Evolutionary conservation across 2,329 filamentous ascomycete genomes (phyloP).

Genomic region (Alternaria burnsii): DNA sequence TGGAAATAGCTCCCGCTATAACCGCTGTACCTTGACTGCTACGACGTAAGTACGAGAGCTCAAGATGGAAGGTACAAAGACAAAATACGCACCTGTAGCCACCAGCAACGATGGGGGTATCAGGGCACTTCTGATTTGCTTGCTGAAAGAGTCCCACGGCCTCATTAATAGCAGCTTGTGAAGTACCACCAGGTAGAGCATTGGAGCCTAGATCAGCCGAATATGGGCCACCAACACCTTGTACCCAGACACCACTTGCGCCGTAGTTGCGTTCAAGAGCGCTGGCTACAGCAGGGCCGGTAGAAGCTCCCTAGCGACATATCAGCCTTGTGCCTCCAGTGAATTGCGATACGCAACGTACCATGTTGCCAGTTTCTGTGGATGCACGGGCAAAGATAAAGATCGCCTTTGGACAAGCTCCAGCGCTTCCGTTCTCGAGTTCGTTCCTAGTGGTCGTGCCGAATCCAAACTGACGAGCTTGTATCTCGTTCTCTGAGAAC

Average conservation of each 20-base stretch:
- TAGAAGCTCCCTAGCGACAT: conserved; percentile 23
- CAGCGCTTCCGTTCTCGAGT: conserved; percentile 30
- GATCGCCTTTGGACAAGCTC: conserved; percentile 35
- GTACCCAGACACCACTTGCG: conserved; percentile 35
- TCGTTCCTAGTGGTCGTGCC: conserved; percentile 23
- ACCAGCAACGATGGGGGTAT: conserved; percentile 49
- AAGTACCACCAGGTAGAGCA: conserved; percentile 43
- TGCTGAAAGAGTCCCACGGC: conserved; percentile 48
- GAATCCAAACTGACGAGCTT: too few species aligned
- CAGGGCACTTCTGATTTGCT: conserved; percentile 50
- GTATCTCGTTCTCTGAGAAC: too few species aligned
- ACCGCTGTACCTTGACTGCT: conserved; percentile 53
- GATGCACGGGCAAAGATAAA: conserved; percentile 41
- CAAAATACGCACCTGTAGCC: conserved; percentile 52
- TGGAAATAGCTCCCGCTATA: conserved; percentile 46
- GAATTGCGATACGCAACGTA: conserved; percentile 10
- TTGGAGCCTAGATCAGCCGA: conserved; percentile 47
- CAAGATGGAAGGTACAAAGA: too few species aligned
- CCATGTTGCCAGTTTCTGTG: conserved; percentile 40
- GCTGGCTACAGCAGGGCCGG: conserved; percentile 31
- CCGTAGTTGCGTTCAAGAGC: conserved; percentile 35
- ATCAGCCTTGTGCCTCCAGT: background rate
- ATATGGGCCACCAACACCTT: conserved; percentile 50
- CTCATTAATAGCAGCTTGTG: conserved; percentile 42
- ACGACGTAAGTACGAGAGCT: background rate